Evolutionary conservation across 1,284 basidiomycete species (phyloP).

Genomic region (Leccinum pallidistipes): DNA sequence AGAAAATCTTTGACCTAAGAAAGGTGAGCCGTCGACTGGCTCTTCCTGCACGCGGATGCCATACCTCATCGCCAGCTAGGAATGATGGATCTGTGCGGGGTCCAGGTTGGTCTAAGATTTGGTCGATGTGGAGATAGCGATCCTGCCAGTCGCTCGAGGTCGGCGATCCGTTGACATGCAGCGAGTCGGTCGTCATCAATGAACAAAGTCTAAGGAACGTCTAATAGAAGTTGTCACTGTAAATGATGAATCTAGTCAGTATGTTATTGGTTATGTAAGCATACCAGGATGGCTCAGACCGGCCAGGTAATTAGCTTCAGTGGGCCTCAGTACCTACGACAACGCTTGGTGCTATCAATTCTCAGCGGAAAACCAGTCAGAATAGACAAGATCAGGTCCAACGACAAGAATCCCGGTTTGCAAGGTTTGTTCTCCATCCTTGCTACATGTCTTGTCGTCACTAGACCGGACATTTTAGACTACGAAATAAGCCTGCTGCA

Average conservation of each 20-base stretch:
- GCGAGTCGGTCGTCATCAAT: slow-evolving; percentile 35
- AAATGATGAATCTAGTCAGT: too few species aligned
- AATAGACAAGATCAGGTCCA: slow-evolving; percentile 88
- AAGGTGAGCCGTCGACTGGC: slow-evolving; percentile 1
- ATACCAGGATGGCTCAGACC: slow-evolving; percentile 42
- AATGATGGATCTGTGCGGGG: slow-evolving; percentile 79
- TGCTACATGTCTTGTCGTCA: not conserved
- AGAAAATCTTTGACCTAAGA: slow-evolving; percentile 85
- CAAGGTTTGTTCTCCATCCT: slow-evolving; percentile 52
- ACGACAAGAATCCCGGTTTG: slow-evolving; percentile 93
- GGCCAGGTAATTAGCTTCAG: slow-evolving; percentile 56
- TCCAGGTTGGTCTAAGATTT: slow-evolving; percentile 78
- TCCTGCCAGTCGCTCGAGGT: slow-evolving; percentile 62
- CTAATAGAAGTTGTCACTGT: not conserved
- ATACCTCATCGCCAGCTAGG: slow-evolving; percentile 69
- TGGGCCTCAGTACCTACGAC: slow-evolving; percentile 83
- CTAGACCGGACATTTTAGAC: slow-evolving; percentile 48
- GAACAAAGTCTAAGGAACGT: slow-evolving; percentile 16
- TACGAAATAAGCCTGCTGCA: slow-evolving; percentile 93
- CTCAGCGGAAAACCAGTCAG: slow-evolving; percentile 86
- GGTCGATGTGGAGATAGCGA: slow-evolving; percentile 78
- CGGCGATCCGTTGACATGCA: slow-evolving; percentile 30
- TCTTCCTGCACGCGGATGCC: slow-evolving; percentile 21
- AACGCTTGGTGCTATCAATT: slow-evolving; percentile 85
- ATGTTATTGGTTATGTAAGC: slow-evolving; percentile 28